A percentile compares a stretch with the other conserved stretches of the same genome.
Evolutionary conservation across 805 yeast species (phyloP).

Genomic region (Ogataea ganodermae): DNA sequence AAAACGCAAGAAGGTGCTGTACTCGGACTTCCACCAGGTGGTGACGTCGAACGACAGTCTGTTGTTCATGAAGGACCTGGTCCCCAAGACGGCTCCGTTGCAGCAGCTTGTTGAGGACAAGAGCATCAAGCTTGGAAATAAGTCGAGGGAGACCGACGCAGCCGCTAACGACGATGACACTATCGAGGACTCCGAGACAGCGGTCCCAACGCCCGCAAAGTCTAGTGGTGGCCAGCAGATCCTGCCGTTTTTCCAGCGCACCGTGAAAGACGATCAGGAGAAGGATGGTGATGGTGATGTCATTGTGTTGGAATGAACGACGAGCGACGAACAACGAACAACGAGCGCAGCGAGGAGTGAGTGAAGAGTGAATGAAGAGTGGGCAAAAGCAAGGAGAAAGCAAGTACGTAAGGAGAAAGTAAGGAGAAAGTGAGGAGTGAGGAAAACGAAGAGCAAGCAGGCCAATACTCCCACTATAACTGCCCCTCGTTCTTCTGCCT

Average conservation of each 20-base stretch:
- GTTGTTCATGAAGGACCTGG: conserved; percentile 62
- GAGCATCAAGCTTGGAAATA: conserved; percentile 33
- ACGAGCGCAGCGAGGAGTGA: not conserved
- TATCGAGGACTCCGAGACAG: conserved; percentile 17
- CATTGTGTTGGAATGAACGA: not conserved
- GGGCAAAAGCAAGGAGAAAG: too few relatives aligned
- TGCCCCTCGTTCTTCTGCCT: too few relatives aligned
- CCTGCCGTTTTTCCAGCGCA: conserved; percentile 16
- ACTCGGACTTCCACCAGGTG: conserved; percentile 68
- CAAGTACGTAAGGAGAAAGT: too few relatives aligned
- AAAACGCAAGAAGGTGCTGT: conserved; percentile 67
- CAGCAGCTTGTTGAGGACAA: conserved; percentile 49
- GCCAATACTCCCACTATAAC: too few relatives aligned
- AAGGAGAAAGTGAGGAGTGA: too few relatives aligned
- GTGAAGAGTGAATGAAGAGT: too few relatives aligned
- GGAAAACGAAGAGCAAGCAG: too few relatives aligned
- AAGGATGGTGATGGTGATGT: not conserved
- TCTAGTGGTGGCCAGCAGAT: conserved; percentile 19
- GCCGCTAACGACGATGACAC: conserved; percentile 17
- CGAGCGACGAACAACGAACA: not conserved
- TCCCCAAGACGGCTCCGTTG: conserved; percentile 61
- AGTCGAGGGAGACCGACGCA: not conserved
- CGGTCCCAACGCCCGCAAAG: conserved; percentile 9
- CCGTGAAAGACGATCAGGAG: conserved; percentile 6
- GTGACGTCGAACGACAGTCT: conserved; percentile 61